Evolutionary conservation across 2,329 filamentous ascomycete genomes (phyloP), one percentile per base, ranked within the genome.

Genomic region (Neofusicoccum sp.): DNA sequence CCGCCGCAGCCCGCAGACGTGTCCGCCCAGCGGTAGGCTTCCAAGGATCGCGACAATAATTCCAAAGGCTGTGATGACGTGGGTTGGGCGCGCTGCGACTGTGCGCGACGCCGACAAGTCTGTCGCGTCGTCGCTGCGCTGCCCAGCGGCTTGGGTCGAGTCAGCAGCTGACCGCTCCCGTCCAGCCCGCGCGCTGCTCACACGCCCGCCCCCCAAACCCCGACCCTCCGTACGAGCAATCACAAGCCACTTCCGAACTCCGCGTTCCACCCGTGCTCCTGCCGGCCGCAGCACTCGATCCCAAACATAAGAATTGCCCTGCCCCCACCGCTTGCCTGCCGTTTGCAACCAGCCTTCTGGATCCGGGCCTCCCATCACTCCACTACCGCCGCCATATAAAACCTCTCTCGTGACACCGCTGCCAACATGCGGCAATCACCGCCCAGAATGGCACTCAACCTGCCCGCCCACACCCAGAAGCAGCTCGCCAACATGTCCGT

Each of bases 391-490:
- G 30, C 30, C 31, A 14, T 34, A n/a, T n/a, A n/a, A n/a, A n/a
- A n/a, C n/a, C n/a, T n/a, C n/a, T n/a, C n/a, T n/a, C n/a, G n/a
- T n/a, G n/a, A n/a, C n/a, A n/a, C 6, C 36, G n/a, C 28, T n/a
- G n/a, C 33, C 47, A 36, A 38, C 6, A 60, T 60, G 48, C 41
- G 47, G 9, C 34, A 43, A 26, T 38, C 34, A 20, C 51, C 57
- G 44, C 44, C 57, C 36, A 12, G 16, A 34, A 48, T 59, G 44
- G 38, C 36, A 4, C 57, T 60, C 40, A 48, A 49, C 36, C 47
- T 60, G 28, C 58, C 58, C 40, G 47, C 47, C 38, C 58, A 60
- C 58, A 60, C 48, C 26, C 58, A 60, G 41, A 53, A 47, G 58
- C 58, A 60, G 48, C 48, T 60, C n/a, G 58, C 58, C 38, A 36